These are phyloP conservation scores for Cladorrhinum sp. DNA, from an alignment of 2,329 filamentous ascomycete species.

Conservation along the genomic window DNA sequence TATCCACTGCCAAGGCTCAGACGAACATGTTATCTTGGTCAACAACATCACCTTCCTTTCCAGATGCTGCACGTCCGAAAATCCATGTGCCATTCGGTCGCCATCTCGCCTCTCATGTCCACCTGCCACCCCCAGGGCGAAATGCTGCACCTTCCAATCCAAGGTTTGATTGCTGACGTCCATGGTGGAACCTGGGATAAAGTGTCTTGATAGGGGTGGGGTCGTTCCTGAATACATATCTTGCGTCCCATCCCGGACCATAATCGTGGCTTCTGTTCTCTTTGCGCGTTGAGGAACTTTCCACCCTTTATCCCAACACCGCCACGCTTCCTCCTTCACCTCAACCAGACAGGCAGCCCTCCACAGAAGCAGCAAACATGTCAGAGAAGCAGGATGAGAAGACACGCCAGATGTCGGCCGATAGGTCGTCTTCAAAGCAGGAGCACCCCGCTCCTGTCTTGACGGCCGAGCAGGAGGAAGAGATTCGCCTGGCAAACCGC, in stretches of 20 bases:
- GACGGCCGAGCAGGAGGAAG: neutral
- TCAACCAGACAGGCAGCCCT: neutral
- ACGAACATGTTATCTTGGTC: constrained; percentile 10
- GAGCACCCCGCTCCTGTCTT: neutral
- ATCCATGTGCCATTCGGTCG: neutral
- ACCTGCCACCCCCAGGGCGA: neutral
- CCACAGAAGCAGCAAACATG: neutral
- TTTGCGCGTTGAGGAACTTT: constrained; percentile 1
- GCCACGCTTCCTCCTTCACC: neutral
- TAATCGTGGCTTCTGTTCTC: constrained; percentile 3
- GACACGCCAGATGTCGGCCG: neutral
- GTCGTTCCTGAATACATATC: constrained; percentile 4
- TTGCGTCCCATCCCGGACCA: neutral
- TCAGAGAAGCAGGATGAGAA: constrained; percentile 1
- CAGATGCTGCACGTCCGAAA: neutral
- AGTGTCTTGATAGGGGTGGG: constrained; percentile 4
- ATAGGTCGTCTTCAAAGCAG: neutral
- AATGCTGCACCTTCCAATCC: constrained; percentile 1
- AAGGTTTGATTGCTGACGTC: neutral
- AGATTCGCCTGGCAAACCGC: constrained; percentile 3
- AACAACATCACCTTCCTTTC: constrained; percentile 9
- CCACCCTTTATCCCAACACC: neutral
- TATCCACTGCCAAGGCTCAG: constrained; percentile 5
- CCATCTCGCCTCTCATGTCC: neutral
- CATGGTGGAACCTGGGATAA: neutral